Conservation (phyloP, 129 eudicot genomes). For the Artemisia annua region DNA sequence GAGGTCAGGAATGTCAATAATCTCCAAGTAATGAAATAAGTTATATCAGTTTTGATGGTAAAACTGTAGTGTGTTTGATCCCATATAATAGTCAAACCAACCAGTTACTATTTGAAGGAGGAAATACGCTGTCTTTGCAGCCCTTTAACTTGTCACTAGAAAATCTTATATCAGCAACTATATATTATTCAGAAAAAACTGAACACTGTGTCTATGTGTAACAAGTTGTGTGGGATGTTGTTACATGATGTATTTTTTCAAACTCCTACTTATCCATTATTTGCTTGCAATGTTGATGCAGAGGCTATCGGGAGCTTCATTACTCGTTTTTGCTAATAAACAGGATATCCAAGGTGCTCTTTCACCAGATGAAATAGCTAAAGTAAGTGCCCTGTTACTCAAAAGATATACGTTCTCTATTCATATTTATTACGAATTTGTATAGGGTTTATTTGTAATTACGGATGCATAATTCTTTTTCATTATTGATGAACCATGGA, state of each 20-base stretch:
- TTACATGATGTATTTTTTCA: slow-evolving; percentile 3
- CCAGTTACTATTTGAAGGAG: background rate
- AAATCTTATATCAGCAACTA: background rate
- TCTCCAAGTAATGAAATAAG: background rate
- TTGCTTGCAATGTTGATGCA: slow-evolving; percentile 32
- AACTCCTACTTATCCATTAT: background rate
- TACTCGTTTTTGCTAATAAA: slow-evolving; percentile 89
- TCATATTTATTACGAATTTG: background rate
- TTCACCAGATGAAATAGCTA: slow-evolving; percentile 86
- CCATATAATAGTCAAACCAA: background rate
- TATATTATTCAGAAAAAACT: slow-evolving; percentile 8
- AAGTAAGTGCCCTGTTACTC: slow-evolving; percentile 43
- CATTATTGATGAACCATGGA: too few relatives aligned
- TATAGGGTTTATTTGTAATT: background rate
- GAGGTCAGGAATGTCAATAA: background rate
- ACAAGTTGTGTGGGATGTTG: background rate
- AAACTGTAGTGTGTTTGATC: slow-evolving; percentile 1
- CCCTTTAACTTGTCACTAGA: background rate
- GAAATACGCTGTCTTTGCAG: slow-evolving; percentile 1
- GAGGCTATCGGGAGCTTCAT: slow-evolving; percentile 96
- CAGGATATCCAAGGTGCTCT: slow-evolving; percentile 96
- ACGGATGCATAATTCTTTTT: background rate
- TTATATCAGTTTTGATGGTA: background rate
- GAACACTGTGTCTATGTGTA: background rate
- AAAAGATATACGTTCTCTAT: background rate